phyloP scores from a whole-genome alignment of 176 grass and related monocot species.

The Avena atlantica region DNA sequence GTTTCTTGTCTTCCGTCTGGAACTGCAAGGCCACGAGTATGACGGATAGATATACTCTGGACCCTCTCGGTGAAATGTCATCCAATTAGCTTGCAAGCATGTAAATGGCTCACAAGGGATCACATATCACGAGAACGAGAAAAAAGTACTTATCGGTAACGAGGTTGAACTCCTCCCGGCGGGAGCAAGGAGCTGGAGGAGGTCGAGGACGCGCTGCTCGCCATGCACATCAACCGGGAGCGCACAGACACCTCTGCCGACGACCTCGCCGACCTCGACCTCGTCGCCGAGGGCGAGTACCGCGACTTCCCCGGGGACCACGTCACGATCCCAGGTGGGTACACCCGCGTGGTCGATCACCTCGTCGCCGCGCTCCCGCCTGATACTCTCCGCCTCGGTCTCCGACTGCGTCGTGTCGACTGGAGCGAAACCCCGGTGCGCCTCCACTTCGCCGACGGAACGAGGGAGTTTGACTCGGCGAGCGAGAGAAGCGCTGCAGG shows the following conservation, averaged over 20 bases:
- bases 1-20: background rate
- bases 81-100: no score
- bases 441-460: slow-evolving; percentile 62
- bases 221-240: slow-evolving; percentile 69
- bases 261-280: slow-evolving; percentile 69
- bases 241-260: slow-evolving; percentile 70
- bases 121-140: no score
- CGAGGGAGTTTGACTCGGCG: no score
- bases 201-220: slow-evolving; percentile 70
- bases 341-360: slow-evolving; percentile 66
- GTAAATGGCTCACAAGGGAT: no score
- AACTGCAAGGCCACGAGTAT: background rate
- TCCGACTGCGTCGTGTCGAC: slow-evolving; percentile 57
- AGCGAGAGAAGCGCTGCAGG: no score
- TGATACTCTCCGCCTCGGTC: slow-evolving; percentile 55
- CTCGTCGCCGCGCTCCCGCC: slow-evolving; percentile 58
- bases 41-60: no score
- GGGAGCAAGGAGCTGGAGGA: slow-evolving; percentile 41
- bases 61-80: no score
- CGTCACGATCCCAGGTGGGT: slow-evolving; percentile 79
- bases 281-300: slow-evolving; percentile 87
- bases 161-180: background rate
- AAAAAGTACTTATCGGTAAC: no score
- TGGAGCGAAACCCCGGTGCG: slow-evolving; percentile 57
- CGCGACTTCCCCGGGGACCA: slow-evolving; percentile 84